Evolutionary conservation across 805 yeast species (phyloP).

Genomic region (Ogataea minuta): DNA sequence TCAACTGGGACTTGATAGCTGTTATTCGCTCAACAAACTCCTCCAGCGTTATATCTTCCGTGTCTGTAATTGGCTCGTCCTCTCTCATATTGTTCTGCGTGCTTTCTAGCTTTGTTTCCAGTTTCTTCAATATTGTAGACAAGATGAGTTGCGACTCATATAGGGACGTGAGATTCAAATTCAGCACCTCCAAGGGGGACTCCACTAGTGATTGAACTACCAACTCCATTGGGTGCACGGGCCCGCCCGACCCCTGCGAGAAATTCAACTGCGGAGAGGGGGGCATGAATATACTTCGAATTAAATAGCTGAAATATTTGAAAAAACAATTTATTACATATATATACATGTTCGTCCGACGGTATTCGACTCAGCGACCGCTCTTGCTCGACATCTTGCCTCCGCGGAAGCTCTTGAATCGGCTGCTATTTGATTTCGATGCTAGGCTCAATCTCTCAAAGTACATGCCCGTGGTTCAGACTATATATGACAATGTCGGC

Average conservation of each 20-base stretch:
- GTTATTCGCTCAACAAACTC: slow-evolving; percentile 26
- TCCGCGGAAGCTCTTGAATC: slow-evolving; percentile 51
- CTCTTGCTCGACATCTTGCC: slow-evolving; percentile 53
- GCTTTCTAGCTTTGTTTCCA: slow-evolving; percentile 35
- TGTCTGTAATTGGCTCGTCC: slow-evolving; percentile 5
- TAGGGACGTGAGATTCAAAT: slow-evolving; percentile 48
- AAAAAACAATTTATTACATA: slow-evolving; percentile 1
- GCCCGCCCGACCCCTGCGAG: slow-evolving; percentile 14
- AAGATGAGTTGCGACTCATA: slow-evolving; percentile 58
- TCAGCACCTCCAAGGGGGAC: slow-evolving; percentile 50
- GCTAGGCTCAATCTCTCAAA: slow-evolving; percentile 52
- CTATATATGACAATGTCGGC: slow-evolving; percentile 49
- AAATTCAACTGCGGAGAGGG: slow-evolving; percentile 1
- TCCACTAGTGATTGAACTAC: slow-evolving; percentile 56
- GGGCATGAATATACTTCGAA: neutral
- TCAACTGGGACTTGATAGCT: slow-evolving; percentile 25
- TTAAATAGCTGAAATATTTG: neutral
- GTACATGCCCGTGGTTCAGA: slow-evolving; percentile 51
- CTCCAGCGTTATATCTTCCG: slow-evolving; percentile 10
- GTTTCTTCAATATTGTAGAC: slow-evolving; percentile 43
- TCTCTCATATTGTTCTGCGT: slow-evolving; percentile 14
- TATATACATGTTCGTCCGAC: slow-evolving; percentile 1
- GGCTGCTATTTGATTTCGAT: slow-evolving; percentile 65
- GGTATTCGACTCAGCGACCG: slow-evolving; percentile 30
- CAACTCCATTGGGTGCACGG: slow-evolving; percentile 58